Evolutionary conservation across 2,329 filamentous ascomycete species (phyloP).

Genomic region (Monilinia fructicola): DNA sequence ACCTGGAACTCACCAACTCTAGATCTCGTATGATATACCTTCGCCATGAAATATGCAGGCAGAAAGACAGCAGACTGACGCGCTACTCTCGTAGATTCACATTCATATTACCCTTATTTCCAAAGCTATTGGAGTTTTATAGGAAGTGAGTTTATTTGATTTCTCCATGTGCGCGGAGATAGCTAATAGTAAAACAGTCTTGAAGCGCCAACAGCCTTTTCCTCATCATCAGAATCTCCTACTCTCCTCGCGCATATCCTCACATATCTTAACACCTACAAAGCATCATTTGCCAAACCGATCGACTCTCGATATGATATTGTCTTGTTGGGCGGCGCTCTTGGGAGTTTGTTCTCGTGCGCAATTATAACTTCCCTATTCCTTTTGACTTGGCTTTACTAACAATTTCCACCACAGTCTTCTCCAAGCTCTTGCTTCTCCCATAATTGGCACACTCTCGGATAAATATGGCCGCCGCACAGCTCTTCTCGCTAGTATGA

Average conservation of each 20-base stretch:
- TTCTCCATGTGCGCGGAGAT: constrained; percentile 80
- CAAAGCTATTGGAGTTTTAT: constrained; percentile 94
- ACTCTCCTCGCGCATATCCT: constrained; percentile 80
- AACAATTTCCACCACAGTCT: constrained; percentile 52
- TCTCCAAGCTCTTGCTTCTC: constrained; percentile 88
- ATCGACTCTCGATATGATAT: constrained; percentile 98
- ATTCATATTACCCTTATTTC: constrained; percentile 95
- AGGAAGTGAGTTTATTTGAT: constrained; percentile 62
- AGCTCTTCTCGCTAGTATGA: constrained; percentile 87
- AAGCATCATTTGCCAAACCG: constrained; percentile 84
- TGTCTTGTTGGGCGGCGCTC: constrained; percentile 86
- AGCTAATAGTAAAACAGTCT: constrained; percentile 55
- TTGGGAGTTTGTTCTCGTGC: constrained; percentile 84
- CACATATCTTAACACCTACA: constrained; percentile 86
- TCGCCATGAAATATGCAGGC: neutral
- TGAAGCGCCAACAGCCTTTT: constrained; percentile 57
- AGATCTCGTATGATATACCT: constrained; percentile 24
- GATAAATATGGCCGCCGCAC: constrained; percentile 85
- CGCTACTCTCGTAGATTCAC: constrained; percentile 60
- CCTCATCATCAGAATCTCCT: constrained; percentile 46
- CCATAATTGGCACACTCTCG: constrained; percentile 83
- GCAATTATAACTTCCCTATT: constrained; percentile 29
- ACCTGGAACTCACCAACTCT: constrained; percentile 3
- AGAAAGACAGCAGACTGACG: constrained; percentile 3
- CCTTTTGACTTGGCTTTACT: neutral